Evolutionary conservation across 352 stramenopile genomes (phyloP), one percentile per base, ranked within the genome.

Genomic region (Phytophthora fragariae): DNA sequence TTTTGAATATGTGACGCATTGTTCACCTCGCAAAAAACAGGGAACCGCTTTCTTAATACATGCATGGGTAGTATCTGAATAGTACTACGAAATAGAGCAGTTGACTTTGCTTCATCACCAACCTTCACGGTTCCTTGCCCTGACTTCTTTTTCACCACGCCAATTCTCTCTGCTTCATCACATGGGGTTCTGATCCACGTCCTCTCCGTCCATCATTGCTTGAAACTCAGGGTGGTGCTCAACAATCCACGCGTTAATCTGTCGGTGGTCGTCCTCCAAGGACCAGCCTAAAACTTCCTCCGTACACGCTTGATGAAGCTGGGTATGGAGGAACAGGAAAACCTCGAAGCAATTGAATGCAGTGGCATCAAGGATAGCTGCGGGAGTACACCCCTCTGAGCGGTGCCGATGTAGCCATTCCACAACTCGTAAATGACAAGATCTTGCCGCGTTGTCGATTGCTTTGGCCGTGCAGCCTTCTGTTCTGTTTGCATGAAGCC

Each of bases 201-300:
- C 35, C 35, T 44, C 35, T 44, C 15, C 35, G 5, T 5, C 35
- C 41, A 19, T 8, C 41, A 49, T 49, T 17, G 12, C 35, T 49
- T 49, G 14, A 65, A 65, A 47, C 21, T 29, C 31, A 47, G 57
- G 39, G n/a, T 55, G 35, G 57, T 63, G 57, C 21, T 63, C 14
- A 5, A 41, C 4, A 10, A 63, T 54, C 39, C 57, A 63, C 39
- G 17, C 15, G 39, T 53, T 21, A 17, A 63, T 63, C 9, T 63
- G 21, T 37, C 12, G 10, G 24, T 27, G 15, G 7, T 54, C 33
- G 14, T 39, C 31, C 24, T 39, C 39, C 14, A 41, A 8, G 24
- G 44, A 33, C 27, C 29, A 41, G 11, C 11, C 17, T 54, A 8
- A 24, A 39, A 9, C 17, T 41, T 63, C 21, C 17, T 54, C 39